Evolutionary conservation across 345 rosid species (phyloP), one percentile per base, ranked within the genome.

Genomic region (Erysimum cheiranthoides): DNA sequence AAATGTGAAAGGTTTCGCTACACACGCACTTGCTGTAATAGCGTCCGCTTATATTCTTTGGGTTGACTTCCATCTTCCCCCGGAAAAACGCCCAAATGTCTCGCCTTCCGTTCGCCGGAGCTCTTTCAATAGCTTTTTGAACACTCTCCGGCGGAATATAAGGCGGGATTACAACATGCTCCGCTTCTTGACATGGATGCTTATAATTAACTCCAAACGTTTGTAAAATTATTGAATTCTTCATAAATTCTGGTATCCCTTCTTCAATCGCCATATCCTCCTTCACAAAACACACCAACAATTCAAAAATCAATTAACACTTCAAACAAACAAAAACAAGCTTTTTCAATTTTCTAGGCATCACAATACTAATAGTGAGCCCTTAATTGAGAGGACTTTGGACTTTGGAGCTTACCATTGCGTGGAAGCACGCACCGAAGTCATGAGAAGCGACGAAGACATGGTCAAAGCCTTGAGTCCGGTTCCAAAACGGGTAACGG

Each of bases 1-100:
- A 67, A 9, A 16, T 10, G 14, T 42, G 46, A 42, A 12, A 42
- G 46, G 46, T 42, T 45, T 50, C 54, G 64, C 46, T 45, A 38
- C 30, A 2, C 7, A 50, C 79, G 85, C 88, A 89, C 99, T 85
- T 95, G 97, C 99, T 86, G 86, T 95, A 95, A 79, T 67, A 95
- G 46, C 88, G 87, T 5, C 99, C 99, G 61, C 87, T 92, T n/a
- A 92, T 58, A 68, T 95, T 95, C 74, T 90, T 95, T 14, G 99
- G 99, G 79, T 95, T 86, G 66, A 95, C 89, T 81, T 95, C 99
- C 97, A 95, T 95, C 59, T 95, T 95, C 7, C 99, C 99, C 56
- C 99, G 78, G 72, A 95, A 95, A 79, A 89, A 95, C 8, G 82
- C 97, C 88, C 83, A 87, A 50, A 95, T 90, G 56, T 95, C 97